Percentiles rank a stretch among this genome's conserved stretches.
Evolutionary conservation across 371 early-diverging fungal species (phyloP).

Genomic region (Neoconidiobolus thromboides): DNA sequence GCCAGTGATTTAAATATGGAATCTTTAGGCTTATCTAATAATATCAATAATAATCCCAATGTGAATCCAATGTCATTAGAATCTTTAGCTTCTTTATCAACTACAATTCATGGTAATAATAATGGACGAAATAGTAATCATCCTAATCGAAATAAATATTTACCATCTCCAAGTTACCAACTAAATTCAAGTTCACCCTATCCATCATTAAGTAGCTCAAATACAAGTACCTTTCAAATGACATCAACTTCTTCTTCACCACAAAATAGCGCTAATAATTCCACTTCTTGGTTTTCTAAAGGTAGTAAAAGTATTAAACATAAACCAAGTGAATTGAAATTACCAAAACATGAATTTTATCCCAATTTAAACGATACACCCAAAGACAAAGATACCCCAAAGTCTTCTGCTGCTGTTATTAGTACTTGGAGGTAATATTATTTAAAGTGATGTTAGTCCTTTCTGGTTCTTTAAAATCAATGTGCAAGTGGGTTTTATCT

Average conservation of each 20-base stretch:
- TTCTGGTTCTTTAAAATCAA: too few species aligned
- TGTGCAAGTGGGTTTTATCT: too few species aligned
- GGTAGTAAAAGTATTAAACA: background rate
- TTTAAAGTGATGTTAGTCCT: too few species aligned
- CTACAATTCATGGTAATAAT: background rate
- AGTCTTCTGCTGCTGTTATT: too few species aligned
- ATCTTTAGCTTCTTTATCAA: background rate
- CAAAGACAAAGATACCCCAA: too few species aligned
- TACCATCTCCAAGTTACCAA: background rate
- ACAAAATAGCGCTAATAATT: background rate
- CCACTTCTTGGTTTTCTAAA: constrained; percentile 1
- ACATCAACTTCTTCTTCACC: background rate
- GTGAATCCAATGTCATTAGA: background rate
- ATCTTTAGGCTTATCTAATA: constrained; percentile 4
- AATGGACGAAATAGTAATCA: background rate
- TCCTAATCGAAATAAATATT: background rate
- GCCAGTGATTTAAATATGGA: constrained; percentile 20
- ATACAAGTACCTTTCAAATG: background rate
- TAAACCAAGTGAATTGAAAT: background rate
- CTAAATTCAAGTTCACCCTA: background rate
- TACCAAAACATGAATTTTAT: constrained; percentile 7
- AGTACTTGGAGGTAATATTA: too few species aligned
- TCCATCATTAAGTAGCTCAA: background rate
- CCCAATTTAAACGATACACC: background rate
- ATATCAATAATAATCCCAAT: background rate